Percentiles rank a stretch among this genome's conserved stretches.
Evolutionary conservation across 1,284 basidiomycete genomes (phyloP).

Genomic region (Trichosporon sp.): DNA sequence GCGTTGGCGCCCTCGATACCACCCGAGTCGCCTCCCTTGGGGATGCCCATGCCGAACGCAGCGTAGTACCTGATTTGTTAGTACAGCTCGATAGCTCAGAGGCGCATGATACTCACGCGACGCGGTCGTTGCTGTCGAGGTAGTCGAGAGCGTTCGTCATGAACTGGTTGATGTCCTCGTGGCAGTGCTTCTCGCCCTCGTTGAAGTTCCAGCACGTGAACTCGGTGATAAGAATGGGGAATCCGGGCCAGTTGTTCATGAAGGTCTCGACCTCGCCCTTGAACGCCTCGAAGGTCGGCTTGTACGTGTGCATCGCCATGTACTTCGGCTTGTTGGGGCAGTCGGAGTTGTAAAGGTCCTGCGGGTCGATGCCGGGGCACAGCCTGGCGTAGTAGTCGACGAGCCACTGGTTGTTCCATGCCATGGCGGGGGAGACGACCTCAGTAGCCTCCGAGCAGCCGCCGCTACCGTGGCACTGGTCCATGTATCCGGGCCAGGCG

Average conservation of each 20-base stretch:
- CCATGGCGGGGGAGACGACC: background rate
- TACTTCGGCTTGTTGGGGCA: background rate
- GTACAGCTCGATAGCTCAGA: background rate
- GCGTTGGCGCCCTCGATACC: background rate
- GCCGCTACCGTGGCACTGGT: background rate
- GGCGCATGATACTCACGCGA: background rate
- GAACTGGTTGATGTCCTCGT: background rate
- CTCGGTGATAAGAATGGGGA: background rate
- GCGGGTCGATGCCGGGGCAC: background rate
- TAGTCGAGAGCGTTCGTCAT: background rate
- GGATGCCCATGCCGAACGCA: background rate
- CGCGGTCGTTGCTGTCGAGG: background rate
- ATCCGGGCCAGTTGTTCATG: background rate
- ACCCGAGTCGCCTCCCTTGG: background rate
- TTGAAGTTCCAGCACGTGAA: background rate
- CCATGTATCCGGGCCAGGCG: background rate
- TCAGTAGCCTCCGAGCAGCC: background rate
- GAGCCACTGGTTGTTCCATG: background rate
- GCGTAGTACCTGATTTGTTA: background rate
- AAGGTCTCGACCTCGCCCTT: background rate
- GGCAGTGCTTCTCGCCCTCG: background rate
- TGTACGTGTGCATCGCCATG: background rate
- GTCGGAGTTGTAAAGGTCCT: background rate
- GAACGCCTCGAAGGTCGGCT: background rate
- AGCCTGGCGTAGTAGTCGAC: background rate